Conservation (phyloP, 2,329 filamentous ascomycete species). For the Elsinoe necatrix region DNA sequence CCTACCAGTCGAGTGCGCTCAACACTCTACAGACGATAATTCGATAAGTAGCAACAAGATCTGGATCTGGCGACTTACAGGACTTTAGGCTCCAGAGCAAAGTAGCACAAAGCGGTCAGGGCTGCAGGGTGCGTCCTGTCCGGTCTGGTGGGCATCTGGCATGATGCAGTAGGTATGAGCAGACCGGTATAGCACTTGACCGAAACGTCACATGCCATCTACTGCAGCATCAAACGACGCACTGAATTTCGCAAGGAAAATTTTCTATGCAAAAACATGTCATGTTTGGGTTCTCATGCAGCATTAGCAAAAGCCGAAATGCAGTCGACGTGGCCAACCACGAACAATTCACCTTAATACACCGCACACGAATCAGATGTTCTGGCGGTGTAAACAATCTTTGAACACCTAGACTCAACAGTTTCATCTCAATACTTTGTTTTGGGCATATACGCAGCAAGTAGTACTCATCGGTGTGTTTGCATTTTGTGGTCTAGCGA, state of each 20-base stretch:
- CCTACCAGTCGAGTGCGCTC: too few relatives aligned
- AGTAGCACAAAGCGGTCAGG: slow-evolving; percentile 6
- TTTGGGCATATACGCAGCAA: slow-evolving; percentile 13
- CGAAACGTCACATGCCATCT: neutral
- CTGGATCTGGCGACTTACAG: neutral
- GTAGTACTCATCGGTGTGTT: slow-evolving; percentile 1
- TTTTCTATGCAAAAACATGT: neutral
- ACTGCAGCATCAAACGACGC: neutral
- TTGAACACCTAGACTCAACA: neutral
- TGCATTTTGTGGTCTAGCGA: neutral
- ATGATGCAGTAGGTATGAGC: too few relatives aligned
- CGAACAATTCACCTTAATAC: neutral
- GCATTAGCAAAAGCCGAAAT: neutral
- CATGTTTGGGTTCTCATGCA: slow-evolving; percentile 7
- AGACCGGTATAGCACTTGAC: too few relatives aligned
- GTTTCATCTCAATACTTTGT: neutral
- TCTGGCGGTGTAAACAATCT: slow-evolving; percentile 10
- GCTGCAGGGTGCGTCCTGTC: neutral
- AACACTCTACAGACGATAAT: too few relatives aligned
- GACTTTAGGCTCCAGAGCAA: neutral
- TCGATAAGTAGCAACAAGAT: neutral
- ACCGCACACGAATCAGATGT: neutral
- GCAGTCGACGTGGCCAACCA: slow-evolving; percentile 3
- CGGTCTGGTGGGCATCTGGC: neutral
- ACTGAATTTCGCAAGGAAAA: neutral